Evolutionary conservation across 192 early-diverging fungal genomes (phyloP).

Genomic region (Entomortierella parvispora): DNA sequence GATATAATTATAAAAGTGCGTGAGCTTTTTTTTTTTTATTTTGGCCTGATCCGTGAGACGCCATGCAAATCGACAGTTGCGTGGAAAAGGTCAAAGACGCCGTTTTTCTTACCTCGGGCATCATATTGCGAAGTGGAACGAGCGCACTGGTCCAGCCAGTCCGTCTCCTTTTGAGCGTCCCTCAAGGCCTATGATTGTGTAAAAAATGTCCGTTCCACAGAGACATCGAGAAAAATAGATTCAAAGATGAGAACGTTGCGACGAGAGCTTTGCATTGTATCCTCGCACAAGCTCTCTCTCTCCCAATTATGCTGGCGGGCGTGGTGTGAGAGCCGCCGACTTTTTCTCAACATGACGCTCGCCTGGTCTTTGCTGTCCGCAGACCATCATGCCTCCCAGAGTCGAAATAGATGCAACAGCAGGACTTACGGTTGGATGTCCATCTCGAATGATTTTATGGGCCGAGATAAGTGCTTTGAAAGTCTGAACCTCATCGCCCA

Average conservation of each 20-base stretch:
- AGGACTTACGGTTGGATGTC: constrained; percentile 79
- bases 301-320: background rate
- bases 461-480: constrained; percentile 95
- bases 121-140: constrained; percentile 63
- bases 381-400: background rate
- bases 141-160: constrained; percentile 85
- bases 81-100: background rate
- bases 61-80: background rate
- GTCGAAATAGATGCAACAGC: background rate
- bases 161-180: constrained; percentile 81
- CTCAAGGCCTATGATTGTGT: constrained; percentile 73
- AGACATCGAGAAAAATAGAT: constrained; percentile 6
- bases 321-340: background rate
- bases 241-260: background rate
- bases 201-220: background rate
- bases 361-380: background rate
- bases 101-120: constrained; percentile 28
- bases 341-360: too few relatives aligned
- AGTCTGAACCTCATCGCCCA: constrained; percentile 93
- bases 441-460: constrained; percentile 96
- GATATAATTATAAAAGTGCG: background rate
- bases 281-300: too few relatives aligned
- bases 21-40: background rate
- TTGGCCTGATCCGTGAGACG: too few relatives aligned
- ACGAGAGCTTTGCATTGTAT: too few relatives aligned